A percentile compares a stretch with the other conserved stretches of the same genome.
These are phyloP conservation scores for Ogataea trehaloabstinens DNA, from an alignment of 805 yeast genomes.

Conservation along the genomic window DNA sequence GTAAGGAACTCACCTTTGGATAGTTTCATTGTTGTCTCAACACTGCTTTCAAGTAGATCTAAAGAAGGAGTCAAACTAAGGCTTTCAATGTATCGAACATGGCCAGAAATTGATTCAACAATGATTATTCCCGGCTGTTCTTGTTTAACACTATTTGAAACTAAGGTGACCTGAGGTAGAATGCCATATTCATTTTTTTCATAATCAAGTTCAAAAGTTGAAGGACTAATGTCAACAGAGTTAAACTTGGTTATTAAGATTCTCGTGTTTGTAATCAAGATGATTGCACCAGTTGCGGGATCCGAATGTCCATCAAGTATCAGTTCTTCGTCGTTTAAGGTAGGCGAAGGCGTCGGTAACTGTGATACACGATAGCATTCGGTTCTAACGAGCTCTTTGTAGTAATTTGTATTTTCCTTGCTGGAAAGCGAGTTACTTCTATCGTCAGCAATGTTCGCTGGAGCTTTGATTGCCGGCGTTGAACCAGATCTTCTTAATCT, in stretches of 20 bases:
- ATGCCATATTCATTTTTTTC: conserved; percentile 24
- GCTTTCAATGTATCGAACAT: conserved; percentile 67
- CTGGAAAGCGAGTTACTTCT: too few relatives aligned
- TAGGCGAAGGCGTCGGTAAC: conserved; percentile 53
- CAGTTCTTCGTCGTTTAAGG: conserved; percentile 30
- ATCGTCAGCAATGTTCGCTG: background rate
- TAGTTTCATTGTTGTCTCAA: conserved; percentile 39
- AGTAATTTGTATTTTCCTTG: background rate
- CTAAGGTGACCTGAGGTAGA: conserved; percentile 55
- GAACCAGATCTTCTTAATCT: background rate
- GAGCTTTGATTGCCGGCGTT: background rate
- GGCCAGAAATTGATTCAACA: conserved; percentile 58
- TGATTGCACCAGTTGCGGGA: conserved; percentile 27
- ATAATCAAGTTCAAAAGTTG: conserved; percentile 52
- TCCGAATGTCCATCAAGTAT: conserved; percentile 21
- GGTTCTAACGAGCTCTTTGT: conserved; percentile 54
- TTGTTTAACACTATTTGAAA: conserved; percentile 52
- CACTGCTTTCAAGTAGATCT: conserved; percentile 39
- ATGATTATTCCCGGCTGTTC: conserved; percentile 67
- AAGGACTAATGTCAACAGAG: conserved; percentile 59
- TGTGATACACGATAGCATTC: conserved; percentile 55
- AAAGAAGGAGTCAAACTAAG: conserved; percentile 62
- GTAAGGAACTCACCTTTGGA: conserved; percentile 55
- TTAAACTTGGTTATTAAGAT: conserved; percentile 69
- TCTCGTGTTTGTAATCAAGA: conserved; percentile 42